Evolutionary conservation across 2,329 filamentous ascomycete species (phyloP), one percentile per base, ranked within the genome.

Genomic region (Madurella fahalii): DNA sequence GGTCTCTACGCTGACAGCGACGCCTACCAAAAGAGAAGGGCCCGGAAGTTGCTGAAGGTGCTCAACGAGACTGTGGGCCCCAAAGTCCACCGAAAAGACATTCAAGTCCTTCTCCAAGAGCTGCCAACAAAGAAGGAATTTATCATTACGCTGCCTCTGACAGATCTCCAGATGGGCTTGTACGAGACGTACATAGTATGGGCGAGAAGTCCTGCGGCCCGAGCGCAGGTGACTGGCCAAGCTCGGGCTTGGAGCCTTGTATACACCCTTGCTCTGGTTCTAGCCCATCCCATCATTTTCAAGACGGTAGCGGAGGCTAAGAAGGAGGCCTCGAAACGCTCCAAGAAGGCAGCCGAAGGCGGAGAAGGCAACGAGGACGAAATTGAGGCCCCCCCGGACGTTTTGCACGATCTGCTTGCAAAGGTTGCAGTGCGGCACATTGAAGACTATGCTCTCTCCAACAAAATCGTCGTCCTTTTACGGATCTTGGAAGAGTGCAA

Each of bases 71-170:
- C 86, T 42, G 82, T 96, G 18, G 81, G 80, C 1, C 87, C 90
- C 5, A 95, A 95, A 69, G 83, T 95, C 15, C 78, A 92, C 64
- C 83, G 92, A 30, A 83, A 81, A 8, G 90, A 88, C 48, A 86
- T 90, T 57, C 68, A 71, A 15, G 78, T 79, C 5, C 74, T 95
- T 42, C 79, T 80, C 58, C 74, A 83, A 12, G 82, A 85, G 40
- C 74, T 96, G 42, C 89, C 88, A 2, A 73, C 76, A 0, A 96
- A 96, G 68, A 81, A 79, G 8, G 92, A 96, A 65, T 96, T 93
- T 65, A 81, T 95, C 31, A 79, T 96, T 50, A 87, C 79, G 2
- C 75, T 96, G 5, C 82, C 86, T 7, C 73, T 94, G 11, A 89
- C 87, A 0, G 63, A 72, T 0, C 46, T 87, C 1, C 92, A 96